Evolutionary conservation across 345 rosid species (phyloP), one percentile per base, ranked within the genome.

Genomic region (Boechera stricta): DNA sequence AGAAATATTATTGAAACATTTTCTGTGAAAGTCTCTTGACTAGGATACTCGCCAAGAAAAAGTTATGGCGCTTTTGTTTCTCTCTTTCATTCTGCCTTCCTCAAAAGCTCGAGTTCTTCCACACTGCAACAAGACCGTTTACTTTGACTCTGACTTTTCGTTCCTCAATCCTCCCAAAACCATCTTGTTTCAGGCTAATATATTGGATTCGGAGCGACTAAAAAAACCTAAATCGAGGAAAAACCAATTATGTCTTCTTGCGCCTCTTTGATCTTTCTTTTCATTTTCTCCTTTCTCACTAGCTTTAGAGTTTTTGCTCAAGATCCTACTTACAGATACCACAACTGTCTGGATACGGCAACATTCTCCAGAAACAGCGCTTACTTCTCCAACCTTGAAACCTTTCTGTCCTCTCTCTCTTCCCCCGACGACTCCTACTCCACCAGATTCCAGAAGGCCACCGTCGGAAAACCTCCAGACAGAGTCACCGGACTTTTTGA

Each of bases 321-420:
- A 45, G 38, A 15, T 26, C 42, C 54, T 2, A 39, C 29, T 53
- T 56, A 39, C 42, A 18, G 11, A 0, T 7, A 8, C 44, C 55
- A n/a, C 6, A 3, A 0, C 4, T 69, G 74, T 53, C 35, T 6
- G 2, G 32, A 18, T 51, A 35, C 67, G 13, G 63, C 68, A 10
- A 79, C 64, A 48, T 82, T 63, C 82, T 67, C 85, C 56, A 79
- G 82, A 32, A 32, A 32, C 6, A 32, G 35, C 70, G 35, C 84
- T 32, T 83, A 32, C 35, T 32, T 32, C 6, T 4, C 36, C 66
- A 87, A 84, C 65, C 86, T 85, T 7, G 56, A 60, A 10, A 33
- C 28, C 35, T 15, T 69, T 78, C 81, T 52, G 35, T 81, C 24
- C 42, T 69, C 38, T 65, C 83, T 59, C 44, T 85, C 26, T 2